Percentiles rank a stretch among this genome's conserved stretches.
Conservation (phyloP, 306 rosid species). For the Vicia villosa region DNA sequence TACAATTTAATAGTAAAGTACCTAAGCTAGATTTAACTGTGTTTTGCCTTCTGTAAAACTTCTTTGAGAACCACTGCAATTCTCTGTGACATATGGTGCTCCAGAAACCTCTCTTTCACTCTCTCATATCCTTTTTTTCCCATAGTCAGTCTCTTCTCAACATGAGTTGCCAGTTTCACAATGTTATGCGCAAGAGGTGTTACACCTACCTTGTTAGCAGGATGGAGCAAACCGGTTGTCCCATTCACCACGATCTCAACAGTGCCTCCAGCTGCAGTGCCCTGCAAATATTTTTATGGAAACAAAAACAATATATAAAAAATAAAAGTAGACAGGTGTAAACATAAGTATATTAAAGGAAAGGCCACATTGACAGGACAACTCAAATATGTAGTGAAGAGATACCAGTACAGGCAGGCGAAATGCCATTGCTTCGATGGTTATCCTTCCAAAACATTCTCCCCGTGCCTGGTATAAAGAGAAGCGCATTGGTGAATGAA, state of each 20-base stretch:
- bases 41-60: slow-evolving; percentile 63
- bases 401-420: slow-evolving; percentile 84
- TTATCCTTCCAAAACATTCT: slow-evolving; percentile 87
- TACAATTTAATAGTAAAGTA: slow-evolving; percentile 35
- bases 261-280: slow-evolving; percentile 94
- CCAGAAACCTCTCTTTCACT: slow-evolving; percentile 80
- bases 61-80: slow-evolving; percentile 78
- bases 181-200: slow-evolving; percentile 71
- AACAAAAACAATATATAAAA: background rate
- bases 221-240: slow-evolving; percentile 79
- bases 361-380: slow-evolving; percentile 11
- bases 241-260: slow-evolving; percentile 89
- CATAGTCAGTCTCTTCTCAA: slow-evolving; percentile 86
- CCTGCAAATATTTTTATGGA: slow-evolving; percentile 42
- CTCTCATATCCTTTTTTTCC: slow-evolving; percentile 81
- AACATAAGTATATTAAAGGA: background rate
- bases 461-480: slow-evolving; percentile 62
- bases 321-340: background rate
- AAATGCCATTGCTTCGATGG: slow-evolving; percentile 87
- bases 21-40: slow-evolving; percentile 31
- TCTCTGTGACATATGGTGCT: slow-evolving; percentile 82
- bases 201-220: slow-evolving; percentile 75
- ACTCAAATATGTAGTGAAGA: slow-evolving; percentile 2
- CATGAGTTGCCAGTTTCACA: slow-evolving; percentile 77
- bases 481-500: slow-evolving; percentile 21